Conservation (phyloP, 148 eudicot genomes). For the Heliosperma pusillum region DNA sequence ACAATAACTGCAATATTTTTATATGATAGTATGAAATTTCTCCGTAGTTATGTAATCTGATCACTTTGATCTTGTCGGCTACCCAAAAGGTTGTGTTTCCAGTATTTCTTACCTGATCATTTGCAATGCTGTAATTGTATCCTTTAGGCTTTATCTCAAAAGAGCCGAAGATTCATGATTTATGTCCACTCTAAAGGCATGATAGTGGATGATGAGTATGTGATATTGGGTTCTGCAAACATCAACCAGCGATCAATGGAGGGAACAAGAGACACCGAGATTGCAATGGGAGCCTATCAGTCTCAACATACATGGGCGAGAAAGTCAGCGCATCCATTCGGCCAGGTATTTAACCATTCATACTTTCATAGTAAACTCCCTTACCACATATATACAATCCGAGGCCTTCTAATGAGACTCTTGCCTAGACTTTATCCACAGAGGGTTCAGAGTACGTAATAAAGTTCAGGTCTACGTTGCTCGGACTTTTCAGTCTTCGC, state of each 20-base stretch:
- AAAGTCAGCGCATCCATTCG: slow-evolving; percentile 55
- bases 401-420: too few relatives aligned
- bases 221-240: slow-evolving; percentile 84
- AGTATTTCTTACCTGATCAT: background rate
- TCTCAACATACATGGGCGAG: slow-evolving; percentile 80
- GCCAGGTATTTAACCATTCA: slow-evolving; percentile 55
- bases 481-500: too few relatives aligned
- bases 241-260: slow-evolving; percentile 86
- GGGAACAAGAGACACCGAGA: slow-evolving; percentile 75
- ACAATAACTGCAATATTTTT: background rate
- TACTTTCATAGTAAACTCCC: background rate
- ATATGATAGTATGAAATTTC: background rate
- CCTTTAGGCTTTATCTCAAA: slow-evolving; percentile 58
- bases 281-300: slow-evolving; percentile 84
- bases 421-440: too few relatives aligned
- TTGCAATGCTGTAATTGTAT: background rate
- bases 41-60: background rate
- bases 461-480: too few relatives aligned
- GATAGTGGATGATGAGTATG: slow-evolving; percentile 92
- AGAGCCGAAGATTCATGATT: slow-evolving; percentile 83
- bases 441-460: too few relatives aligned
- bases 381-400: too few relatives aligned
- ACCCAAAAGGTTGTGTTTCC: background rate
- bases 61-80: background rate
- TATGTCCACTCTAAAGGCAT: slow-evolving; percentile 98